phyloP scores from a whole-genome alignment of 768 basidiomycete genomes.

The Suillus placidus region DNA sequence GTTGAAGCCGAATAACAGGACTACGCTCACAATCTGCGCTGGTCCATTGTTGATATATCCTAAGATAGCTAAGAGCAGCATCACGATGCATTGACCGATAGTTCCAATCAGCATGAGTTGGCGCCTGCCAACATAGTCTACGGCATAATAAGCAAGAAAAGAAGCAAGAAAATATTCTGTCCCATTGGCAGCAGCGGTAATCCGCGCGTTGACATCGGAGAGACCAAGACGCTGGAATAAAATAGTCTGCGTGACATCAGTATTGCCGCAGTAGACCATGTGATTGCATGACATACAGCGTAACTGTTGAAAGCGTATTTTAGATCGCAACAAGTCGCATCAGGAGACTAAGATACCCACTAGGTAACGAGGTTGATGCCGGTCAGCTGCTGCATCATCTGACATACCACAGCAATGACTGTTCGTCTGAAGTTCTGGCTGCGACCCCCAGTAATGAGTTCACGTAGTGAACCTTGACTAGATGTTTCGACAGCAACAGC shows the following conservation, averaged over 20 bases:
- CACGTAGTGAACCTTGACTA: conserved; percentile 32
- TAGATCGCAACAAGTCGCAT: background rate
- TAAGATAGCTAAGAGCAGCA: conserved; percentile 32
- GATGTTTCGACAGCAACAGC: conserved; percentile 34
- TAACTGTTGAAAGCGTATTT: conserved; percentile 11
- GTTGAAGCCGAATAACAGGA: conserved; percentile 39
- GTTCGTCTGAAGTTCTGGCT: conserved; percentile 44
- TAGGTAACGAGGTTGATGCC: conserved; percentile 36
- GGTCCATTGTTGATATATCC: conserved; percentile 24
- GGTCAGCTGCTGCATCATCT: conserved; percentile 38
- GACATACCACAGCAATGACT: conserved; percentile 15
- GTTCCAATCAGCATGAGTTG: conserved; percentile 49
- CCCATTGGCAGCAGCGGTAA: conserved; percentile 39
- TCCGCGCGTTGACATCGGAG: conserved; percentile 25
- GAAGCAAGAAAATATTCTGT: conserved; percentile 49
- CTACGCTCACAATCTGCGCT: conserved; percentile 26
- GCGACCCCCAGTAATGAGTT: conserved; percentile 41
- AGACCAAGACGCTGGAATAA: conserved; percentile 27
- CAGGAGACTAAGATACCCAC: conserved; percentile 8
- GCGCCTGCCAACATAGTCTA: conserved; percentile 52
- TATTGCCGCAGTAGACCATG: background rate
- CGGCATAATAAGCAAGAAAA: conserved; percentile 49
- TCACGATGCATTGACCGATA: conserved; percentile 34
- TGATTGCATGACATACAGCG: conserved; percentile 7
- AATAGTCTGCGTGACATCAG: conserved; percentile 13